Evolutionary conservation across 208 protist genomes (phyloP).

Genomic region (Entamoeba invadens): DNA sequence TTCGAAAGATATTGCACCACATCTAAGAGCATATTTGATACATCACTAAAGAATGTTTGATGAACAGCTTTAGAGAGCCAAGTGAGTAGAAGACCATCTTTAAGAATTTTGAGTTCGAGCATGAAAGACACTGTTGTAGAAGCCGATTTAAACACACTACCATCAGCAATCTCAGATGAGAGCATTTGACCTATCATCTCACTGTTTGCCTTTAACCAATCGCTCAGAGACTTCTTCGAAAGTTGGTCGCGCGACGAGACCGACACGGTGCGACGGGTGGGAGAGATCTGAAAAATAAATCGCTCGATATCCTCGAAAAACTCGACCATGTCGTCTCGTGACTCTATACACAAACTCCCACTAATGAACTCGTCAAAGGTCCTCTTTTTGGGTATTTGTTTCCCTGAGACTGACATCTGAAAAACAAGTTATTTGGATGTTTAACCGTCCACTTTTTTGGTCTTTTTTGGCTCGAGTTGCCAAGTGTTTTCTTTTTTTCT

Average conservation of each 20-base stretch:
- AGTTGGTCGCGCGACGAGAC: background rate
- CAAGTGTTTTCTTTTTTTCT: background rate
- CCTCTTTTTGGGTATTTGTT: background rate
- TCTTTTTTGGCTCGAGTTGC: background rate
- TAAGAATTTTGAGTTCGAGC: background rate
- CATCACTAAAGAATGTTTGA: background rate
- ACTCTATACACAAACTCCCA: background rate
- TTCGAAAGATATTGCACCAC: background rate
- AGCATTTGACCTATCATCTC: background rate
- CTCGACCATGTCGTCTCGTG: background rate
- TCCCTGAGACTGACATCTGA: no score
- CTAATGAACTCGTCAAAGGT: background rate
- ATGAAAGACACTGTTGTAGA: background rate
- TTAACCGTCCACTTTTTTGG: background rate
- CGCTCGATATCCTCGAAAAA: background rate
- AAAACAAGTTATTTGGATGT: background rate
- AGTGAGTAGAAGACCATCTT: background rate
- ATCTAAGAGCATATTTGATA: background rate
- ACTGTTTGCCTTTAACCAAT: background rate
- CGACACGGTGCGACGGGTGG: background rate
- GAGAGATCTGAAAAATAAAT: background rate
- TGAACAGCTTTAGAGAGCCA: background rate
- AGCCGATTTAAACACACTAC: background rate
- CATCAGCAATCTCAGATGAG: background rate
- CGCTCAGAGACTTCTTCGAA: background rate